phyloP scores from a whole-genome alignment of 2,329 filamentous ascomycete species.

The Davidsoniella neocaledoniae region DNA sequence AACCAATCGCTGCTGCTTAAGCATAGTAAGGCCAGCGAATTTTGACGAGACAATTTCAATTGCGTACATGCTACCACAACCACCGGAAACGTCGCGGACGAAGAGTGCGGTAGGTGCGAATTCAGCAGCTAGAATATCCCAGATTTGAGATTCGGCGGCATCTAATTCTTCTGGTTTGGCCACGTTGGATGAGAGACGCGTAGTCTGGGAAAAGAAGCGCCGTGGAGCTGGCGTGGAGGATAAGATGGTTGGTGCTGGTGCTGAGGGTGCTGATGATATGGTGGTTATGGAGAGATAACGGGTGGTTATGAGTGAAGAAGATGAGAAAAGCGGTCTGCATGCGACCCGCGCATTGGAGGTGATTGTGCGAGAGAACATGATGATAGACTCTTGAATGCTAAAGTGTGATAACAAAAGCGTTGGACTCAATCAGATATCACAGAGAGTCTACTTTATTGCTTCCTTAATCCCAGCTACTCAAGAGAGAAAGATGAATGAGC shows the following conservation, averaged over 20 bases:
- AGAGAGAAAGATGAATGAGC: too few relatives aligned
- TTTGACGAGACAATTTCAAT: constrained; percentile 57
- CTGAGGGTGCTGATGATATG: background rate
- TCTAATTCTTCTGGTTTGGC: constrained; percentile 34
- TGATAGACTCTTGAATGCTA: background rate
- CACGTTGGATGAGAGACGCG: constrained; percentile 17
- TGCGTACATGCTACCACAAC: constrained; percentile 77
- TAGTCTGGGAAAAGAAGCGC: constrained; percentile 15
- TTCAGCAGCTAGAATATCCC: constrained; percentile 32
- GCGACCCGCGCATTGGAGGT: background rate
- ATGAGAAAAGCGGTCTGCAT: background rate
- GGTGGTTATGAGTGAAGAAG: background rate
- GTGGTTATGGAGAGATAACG: background rate
- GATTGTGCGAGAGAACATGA: background rate
- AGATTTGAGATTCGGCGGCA: constrained; percentile 41
- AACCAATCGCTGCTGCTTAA: constrained; percentile 72
- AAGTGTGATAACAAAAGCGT: too few relatives aligned
- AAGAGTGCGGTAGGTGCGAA: constrained; percentile 35
- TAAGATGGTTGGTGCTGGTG: constrained; percentile 1
- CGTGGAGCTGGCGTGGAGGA: constrained; percentile 6
- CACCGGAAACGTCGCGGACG: constrained; percentile 68
- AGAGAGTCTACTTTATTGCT: too few relatives aligned
- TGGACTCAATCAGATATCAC: too few relatives aligned
- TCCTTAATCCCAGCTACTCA: too few relatives aligned
- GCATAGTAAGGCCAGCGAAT: constrained; percentile 53